Evolutionary conservation across 2,329 filamentous ascomycete genomes (phyloP).

Genomic region (Fusarium mangiferae): DNA sequence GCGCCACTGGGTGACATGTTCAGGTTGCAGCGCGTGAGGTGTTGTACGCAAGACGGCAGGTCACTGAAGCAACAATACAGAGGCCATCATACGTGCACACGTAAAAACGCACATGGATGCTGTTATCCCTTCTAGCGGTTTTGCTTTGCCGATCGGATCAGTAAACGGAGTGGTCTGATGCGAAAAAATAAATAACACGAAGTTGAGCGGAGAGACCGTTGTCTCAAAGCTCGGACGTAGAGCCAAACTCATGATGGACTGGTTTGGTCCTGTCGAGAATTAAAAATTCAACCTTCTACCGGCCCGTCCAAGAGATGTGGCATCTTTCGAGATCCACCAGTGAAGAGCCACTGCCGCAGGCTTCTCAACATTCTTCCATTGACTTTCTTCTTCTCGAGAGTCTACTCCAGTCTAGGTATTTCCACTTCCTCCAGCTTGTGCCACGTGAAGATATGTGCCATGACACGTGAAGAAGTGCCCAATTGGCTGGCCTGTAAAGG

Average conservation of each 20-base stretch:
- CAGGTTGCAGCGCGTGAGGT: neutral
- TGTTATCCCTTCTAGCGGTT: neutral
- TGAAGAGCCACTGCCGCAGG: slow-evolving; percentile 5
- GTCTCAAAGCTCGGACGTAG: slow-evolving; percentile 5
- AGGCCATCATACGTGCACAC: neutral
- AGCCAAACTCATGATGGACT: neutral
- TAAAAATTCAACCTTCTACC: neutral
- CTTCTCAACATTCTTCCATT: neutral
- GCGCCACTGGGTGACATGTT: neutral
- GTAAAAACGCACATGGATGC: neutral
- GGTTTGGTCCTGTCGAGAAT: neutral
- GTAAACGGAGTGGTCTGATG: slow-evolving; percentile 1
- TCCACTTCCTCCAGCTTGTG: neutral
- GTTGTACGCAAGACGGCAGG: neutral
- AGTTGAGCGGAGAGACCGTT: neutral
- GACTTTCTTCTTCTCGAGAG: neutral
- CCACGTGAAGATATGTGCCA: neutral
- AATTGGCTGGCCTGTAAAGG: neutral
- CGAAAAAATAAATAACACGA: neutral
- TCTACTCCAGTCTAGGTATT: neutral
- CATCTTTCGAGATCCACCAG: neutral
- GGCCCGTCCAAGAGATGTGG: neutral
- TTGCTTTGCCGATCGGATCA: slow-evolving; percentile 1
- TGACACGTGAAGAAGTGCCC: neutral
- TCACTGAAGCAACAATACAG: neutral